These are phyloP conservation scores for Cinnamomum micranthum DNA, from an alignment of 164 flowering plant species.

Conservation along the genomic window DNA sequence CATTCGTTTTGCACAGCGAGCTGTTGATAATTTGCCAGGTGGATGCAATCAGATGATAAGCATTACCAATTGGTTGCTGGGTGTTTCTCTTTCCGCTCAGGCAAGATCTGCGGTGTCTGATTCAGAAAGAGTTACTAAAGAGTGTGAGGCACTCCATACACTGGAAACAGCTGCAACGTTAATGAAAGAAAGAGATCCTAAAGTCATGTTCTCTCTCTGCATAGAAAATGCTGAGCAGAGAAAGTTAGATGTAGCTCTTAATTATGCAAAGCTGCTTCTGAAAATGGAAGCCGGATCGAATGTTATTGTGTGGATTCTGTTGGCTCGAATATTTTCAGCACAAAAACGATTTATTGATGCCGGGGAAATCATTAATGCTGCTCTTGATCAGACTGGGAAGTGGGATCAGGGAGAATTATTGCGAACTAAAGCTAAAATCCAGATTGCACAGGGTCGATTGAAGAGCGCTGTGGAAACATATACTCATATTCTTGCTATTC, in stretches of 20 bases:
- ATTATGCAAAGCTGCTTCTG: slow-evolving; percentile 64
- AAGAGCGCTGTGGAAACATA: slow-evolving; percentile 70
- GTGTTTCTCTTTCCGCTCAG: slow-evolving; percentile 47
- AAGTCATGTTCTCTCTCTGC: slow-evolving; percentile 50
- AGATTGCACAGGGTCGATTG: slow-evolving; percentile 61
- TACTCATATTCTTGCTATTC: slow-evolving; percentile 72
- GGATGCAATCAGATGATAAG: slow-evolving; percentile 42
- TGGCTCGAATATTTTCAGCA: slow-evolving; percentile 84
- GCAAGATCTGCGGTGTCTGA: slow-evolving; percentile 54
- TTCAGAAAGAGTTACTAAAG: slow-evolving; percentile 37
- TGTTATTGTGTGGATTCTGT: slow-evolving; percentile 51
- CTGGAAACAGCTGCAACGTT: slow-evolving; percentile 48
- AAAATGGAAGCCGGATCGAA: slow-evolving; percentile 57
- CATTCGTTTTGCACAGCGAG: slow-evolving; percentile 35
- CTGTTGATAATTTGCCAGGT: slow-evolving; percentile 27
- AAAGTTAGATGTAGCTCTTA: slow-evolving; percentile 68
- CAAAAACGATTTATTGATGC: slow-evolving; percentile 71
- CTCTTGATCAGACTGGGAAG: slow-evolving; percentile 73
- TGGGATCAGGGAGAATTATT: slow-evolving; percentile 80
- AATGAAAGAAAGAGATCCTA: slow-evolving; percentile 41
- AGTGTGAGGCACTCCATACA: slow-evolving; percentile 56
- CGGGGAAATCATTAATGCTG: slow-evolving; percentile 64
- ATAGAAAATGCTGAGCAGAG: slow-evolving; percentile 85
- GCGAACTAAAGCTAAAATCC: slow-evolving; percentile 75
- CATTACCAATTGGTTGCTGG: slow-evolving; percentile 52